Percentiles rank a stretch among this genome's conserved stretches.
Conservation (phyloP, 441 rosid genomes). For the Eruca vesicaria region DNA sequence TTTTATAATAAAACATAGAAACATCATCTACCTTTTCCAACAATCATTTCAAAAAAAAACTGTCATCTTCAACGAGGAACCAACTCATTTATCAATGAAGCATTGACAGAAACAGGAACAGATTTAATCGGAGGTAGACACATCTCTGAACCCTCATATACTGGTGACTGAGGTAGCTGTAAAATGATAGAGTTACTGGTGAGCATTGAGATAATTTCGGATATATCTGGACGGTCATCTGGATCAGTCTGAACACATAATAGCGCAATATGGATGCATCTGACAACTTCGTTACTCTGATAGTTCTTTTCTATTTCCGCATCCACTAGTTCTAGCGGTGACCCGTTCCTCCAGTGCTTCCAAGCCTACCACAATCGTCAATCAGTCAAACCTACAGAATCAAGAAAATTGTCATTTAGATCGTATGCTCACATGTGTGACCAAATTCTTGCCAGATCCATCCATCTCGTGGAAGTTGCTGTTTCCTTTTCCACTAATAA, state of each 20-base stretch:
- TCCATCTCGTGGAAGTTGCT: constrained; percentile 19
- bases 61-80: constrained; percentile 35
- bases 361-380: constrained; percentile 32
- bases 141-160: not conserved
- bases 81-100: constrained; percentile 36
- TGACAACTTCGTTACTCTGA: constrained; percentile 25
- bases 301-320: not conserved
- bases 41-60: not conserved
- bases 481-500: constrained; percentile 38
- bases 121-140: constrained; percentile 28
- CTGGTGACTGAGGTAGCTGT: constrained; percentile 9
- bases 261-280: constrained; percentile 40
- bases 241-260: constrained; percentile 41
- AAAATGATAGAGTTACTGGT: not conserved
- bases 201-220: constrained; percentile 10
- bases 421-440: constrained; percentile 39
- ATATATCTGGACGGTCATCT: constrained; percentile 17
- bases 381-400: not conserved
- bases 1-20: not conserved
- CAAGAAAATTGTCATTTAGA: not conserved
- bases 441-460: constrained; percentile 4
- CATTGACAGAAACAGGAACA: constrained; percentile 22
- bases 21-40: not conserved
- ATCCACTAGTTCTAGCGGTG: constrained; percentile 26
- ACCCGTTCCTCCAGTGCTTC: constrained; percentile 42